These are phyloP conservation scores for Citrus sp. DNA, from an alignment of 345 rosid species.

Conservation along the genomic window DNA sequence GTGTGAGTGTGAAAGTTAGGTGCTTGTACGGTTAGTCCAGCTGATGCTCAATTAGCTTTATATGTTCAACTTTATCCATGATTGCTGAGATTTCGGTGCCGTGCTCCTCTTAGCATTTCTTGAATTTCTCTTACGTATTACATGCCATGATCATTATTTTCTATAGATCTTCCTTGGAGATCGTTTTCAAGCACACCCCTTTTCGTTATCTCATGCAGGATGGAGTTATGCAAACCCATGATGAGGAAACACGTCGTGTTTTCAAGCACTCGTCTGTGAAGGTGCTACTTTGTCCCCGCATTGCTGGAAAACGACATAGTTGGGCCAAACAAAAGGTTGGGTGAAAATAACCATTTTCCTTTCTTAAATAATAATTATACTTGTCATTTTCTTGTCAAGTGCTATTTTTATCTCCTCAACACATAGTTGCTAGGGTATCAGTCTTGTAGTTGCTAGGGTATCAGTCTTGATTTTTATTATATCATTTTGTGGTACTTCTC, in stretches of 20 bases:
- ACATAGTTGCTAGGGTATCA: not conserved
- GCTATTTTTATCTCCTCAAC: not conserved
- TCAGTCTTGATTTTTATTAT: not conserved
- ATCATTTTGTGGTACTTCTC: not conserved
- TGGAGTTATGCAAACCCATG: constrained; percentile 95
- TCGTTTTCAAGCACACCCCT: not conserved
- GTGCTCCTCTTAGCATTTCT: not conserved
- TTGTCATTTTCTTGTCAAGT: too few relatives aligned
- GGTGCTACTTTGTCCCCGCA: constrained; percentile 87
- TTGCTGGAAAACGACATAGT: constrained; percentile 91
- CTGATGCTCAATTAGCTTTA: not conserved
- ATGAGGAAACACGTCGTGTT: constrained; percentile 92
- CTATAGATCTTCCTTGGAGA: not conserved
- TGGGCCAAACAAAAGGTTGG: constrained; percentile 86
- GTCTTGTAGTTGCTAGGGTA: not conserved
- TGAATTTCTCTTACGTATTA: not conserved
- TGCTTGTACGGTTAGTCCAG: not conserved
- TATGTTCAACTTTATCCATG: not conserved
- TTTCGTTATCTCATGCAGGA: constrained; percentile 51
- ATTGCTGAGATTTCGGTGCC: not conserved
- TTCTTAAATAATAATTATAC: not conserved
- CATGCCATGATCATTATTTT: not conserved
- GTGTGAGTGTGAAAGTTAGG: not conserved
- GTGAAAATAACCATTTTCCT: constrained; percentile 2
- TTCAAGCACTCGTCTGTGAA: constrained; percentile 94